These are phyloP conservation scores for Lunularia cruciata DNA, from an alignment of 225 moss, liverwort and hornwort genomes.

Conservation along the genomic window DNA sequence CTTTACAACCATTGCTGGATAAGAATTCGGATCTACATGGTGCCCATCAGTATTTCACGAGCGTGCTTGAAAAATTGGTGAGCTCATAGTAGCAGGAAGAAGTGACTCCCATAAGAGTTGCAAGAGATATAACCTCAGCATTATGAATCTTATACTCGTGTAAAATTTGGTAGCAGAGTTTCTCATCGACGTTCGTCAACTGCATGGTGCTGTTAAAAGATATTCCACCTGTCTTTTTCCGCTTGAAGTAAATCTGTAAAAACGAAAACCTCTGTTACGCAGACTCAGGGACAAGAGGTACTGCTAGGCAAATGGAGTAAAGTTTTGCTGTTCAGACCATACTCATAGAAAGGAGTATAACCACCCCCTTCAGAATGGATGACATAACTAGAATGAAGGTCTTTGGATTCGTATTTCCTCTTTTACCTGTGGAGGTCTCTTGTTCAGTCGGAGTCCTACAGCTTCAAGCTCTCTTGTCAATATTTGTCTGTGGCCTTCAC, in stretches of 20 bases:
- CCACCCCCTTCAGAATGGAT: too few species aligned
- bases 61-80: too few species aligned
- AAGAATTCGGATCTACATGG: too few species aligned
- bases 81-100: too few species aligned
- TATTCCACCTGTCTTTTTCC: constrained; percentile 97
- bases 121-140: constrained; percentile 65
- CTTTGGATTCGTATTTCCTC: neutral
- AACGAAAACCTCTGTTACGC: neutral
- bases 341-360: too few species aligned
- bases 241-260: constrained; percentile 91
- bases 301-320: too few species aligned
- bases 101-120: too few species aligned
- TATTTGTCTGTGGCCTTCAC: constrained; percentile 98
- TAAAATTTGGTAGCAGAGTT: constrained; percentile 99
- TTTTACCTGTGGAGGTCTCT: constrained; percentile 89
- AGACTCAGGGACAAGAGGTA: neutral
- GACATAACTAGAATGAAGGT: neutral
- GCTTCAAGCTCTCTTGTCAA: constrained; percentile 95
- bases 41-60: too few species aligned
- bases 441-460: constrained; percentile 96
- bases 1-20: too few species aligned
- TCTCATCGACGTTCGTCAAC: constrained; percentile 92
- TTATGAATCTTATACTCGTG: constrained; percentile 99
- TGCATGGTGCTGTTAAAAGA: constrained; percentile 95
- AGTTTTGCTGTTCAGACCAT: too few species aligned